Conservation (phyloP, 1,284 basidiomycete species). For the Leccinum idahoense region DNA sequence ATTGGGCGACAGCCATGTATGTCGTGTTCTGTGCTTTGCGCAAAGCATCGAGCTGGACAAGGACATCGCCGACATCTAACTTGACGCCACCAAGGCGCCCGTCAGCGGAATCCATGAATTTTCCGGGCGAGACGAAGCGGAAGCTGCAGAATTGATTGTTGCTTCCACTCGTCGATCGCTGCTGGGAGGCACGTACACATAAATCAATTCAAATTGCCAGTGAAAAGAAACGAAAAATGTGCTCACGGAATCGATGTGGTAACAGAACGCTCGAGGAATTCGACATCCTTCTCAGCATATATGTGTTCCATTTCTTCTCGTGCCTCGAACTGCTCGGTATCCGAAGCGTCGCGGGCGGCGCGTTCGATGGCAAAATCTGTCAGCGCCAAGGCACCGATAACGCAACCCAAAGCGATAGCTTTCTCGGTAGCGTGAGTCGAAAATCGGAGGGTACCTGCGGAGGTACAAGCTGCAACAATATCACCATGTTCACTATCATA, state of each 20-base stretch:
- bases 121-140: neutral
- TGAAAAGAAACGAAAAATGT: neutral
- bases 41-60: constrained; percentile 16
- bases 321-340: neutral
- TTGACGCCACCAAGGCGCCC: constrained; percentile 4
- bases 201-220: neutral
- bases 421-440: neutral
- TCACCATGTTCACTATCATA: neutral
- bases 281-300: neutral
- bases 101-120: neutral
- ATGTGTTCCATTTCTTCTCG: neutral
- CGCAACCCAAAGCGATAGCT: neutral
- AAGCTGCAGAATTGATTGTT: neutral
- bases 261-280: neutral
- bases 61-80: constrained; percentile 14
- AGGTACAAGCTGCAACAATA: neutral
- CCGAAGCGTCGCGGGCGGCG: neutral
- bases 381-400: neutral
- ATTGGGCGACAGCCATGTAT: constrained; percentile 3
- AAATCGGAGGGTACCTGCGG: neutral
- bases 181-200: neutral
- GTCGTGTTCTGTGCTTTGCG: constrained; percentile 14
- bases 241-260: constrained; percentile 5
- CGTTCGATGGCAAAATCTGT: neutral
- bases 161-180: constrained; percentile 3